A percentile compares a stretch with the other conserved stretches of the same genome.
These are phyloP conservation scores for Medicago lupulina DNA, from an alignment of 306 rosid genomes.

Conservation along the genomic window DNA sequence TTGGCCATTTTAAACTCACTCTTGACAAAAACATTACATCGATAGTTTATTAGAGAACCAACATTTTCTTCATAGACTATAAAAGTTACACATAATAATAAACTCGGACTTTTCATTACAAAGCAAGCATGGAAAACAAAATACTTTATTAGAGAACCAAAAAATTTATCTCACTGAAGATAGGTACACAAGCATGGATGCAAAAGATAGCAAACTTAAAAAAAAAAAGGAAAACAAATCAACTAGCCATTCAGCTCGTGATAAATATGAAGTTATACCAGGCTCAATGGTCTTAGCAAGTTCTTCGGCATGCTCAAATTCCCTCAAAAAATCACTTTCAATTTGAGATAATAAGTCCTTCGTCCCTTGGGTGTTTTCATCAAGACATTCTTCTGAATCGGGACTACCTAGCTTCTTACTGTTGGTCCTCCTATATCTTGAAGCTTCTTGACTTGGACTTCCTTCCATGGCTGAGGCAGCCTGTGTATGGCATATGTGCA, in stretches of 20 bases:
- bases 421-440: conserved; percentile 69
- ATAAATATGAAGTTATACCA: conserved; percentile 61
- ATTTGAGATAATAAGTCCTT: conserved; percentile 70
- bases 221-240: conserved; percentile 13
- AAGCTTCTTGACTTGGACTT: conserved; percentile 82
- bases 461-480: conserved; percentile 99
- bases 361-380: conserved; percentile 55
- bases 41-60: background rate
- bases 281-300: conserved; percentile 87
- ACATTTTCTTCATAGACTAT: background rate
- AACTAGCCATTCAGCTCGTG: conserved; percentile 34
- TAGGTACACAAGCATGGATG: conserved; percentile 6
- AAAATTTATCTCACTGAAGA: background rate
- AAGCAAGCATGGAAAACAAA: conserved; percentile 22
- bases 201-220: conserved; percentile 9
- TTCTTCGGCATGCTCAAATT: conserved; percentile 86
- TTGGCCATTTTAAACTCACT: conserved; percentile 2
- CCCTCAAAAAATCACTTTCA: conserved; percentile 85
- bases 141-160: conserved; percentile 13
- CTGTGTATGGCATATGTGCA: conserved; percentile 96
- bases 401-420: conserved; percentile 65
- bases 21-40: background rate
- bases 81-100: conserved; percentile 28
- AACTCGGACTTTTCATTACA: background rate
- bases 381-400: conserved; percentile 63